Conservation (phyloP, 164 flowering plant species). For the Saururus chinensis region DNA sequence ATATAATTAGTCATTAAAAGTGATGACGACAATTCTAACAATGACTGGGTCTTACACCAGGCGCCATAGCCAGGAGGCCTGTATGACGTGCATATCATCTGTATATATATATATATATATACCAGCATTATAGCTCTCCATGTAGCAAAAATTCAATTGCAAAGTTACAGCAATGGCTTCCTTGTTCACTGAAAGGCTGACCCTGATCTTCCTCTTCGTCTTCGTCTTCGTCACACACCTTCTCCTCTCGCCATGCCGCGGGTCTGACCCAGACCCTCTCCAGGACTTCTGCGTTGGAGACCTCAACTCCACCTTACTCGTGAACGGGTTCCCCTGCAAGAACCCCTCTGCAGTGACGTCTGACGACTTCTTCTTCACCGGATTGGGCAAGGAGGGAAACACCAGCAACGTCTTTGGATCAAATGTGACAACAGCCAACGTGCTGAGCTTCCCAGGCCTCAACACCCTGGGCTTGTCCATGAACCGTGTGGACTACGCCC, state of each 20-base stretch:
- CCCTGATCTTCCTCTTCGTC: slow-evolving; percentile 1
- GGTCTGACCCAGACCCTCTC: slow-evolving; percentile 41
- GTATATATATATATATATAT: no score
- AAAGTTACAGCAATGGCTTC: neutral
- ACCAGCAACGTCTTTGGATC: slow-evolving; percentile 26
- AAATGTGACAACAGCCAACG: slow-evolving; percentile 29
- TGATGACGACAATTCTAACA: no score
- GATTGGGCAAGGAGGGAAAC: slow-evolving; percentile 35
- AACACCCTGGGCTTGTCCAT: slow-evolving; percentile 65
- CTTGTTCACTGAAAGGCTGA: neutral
- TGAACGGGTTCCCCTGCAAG: slow-evolving; percentile 68
- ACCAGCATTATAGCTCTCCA: neutral
- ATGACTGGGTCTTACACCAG: no score
- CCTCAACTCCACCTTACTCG: slow-evolving; percentile 9
- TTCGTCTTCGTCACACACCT: slow-evolving; percentile 11
- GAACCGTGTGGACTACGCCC: slow-evolving; percentile 48
- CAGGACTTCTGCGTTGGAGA: slow-evolving; percentile 65
- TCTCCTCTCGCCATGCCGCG: slow-evolving; percentile 14
- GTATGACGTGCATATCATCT: no score
- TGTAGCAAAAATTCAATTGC: neutral
- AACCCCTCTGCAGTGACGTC: slow-evolving; percentile 31
- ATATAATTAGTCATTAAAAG: no score
- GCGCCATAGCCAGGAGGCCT: no score
- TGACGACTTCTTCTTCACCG: slow-evolving; percentile 53
- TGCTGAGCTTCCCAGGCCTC: slow-evolving; percentile 45